These are phyloP conservation scores for Vickermania ingenoplastis DNA, from an alignment of 208 protist genomes.

Conservation along the genomic window DNA sequence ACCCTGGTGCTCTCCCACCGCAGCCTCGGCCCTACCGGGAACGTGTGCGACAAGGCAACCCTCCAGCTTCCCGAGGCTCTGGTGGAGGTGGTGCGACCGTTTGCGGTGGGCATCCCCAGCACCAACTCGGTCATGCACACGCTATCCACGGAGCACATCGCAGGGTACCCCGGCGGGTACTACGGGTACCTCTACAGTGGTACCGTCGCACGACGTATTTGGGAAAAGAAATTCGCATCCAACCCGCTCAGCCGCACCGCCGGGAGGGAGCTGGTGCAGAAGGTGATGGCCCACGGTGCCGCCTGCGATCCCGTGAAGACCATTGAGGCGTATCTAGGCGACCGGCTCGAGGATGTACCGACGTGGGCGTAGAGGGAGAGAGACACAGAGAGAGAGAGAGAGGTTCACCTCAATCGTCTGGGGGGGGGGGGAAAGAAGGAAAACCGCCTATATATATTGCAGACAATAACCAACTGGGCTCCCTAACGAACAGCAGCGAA, in stretches of 20 bases:
- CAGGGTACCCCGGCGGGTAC: conserved; percentile 86
- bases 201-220: conserved; percentile 81
- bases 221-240: conserved; percentile 80
- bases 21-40: conserved; percentile 60
- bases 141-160: conserved; percentile 86
- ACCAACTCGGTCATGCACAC: conserved; percentile 54
- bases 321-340: conserved; percentile 75
- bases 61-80: conserved; percentile 80
- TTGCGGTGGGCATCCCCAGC: conserved; percentile 67
- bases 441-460: background rate
- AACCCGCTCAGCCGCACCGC: conserved; percentile 83
- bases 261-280: conserved; percentile 64
- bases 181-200: conserved; percentile 91
- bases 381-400: conserved; percentile 1
- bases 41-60: conserved; percentile 51
- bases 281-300: conserved; percentile 83
- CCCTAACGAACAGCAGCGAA: too few relatives aligned
- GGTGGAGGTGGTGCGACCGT: conserved; percentile 65
- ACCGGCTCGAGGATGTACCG: conserved; percentile 78
- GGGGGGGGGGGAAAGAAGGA: background rate
- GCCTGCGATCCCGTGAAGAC: conserved; percentile 70
- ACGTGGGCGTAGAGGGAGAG: conserved; percentile 55
- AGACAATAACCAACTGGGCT: too few relatives aligned
- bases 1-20: conserved; percentile 14
- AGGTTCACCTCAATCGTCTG: background rate